Evolutionary conservation across 2,329 filamentous ascomycete species (phyloP), one percentile per base, ranked within the genome.

Genomic region (Pseudomassariella vexata): DNA sequence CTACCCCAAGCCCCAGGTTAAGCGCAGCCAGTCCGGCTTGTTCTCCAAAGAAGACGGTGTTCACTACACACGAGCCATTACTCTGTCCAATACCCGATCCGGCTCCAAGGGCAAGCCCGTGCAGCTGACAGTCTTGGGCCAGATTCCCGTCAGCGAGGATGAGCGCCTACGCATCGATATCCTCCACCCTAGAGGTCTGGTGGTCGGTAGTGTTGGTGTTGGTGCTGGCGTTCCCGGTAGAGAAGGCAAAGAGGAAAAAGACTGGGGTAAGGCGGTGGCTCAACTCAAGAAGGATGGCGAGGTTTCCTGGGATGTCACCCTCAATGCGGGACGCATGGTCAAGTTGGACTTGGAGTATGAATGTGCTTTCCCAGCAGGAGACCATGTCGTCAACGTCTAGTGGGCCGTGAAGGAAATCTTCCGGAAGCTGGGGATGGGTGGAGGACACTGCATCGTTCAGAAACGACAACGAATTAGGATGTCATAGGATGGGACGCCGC

Each of bases 121-220:
- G 10, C 61, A 61, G 2, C 24, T 81, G 3, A 55, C 68, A 1
- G 67, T 80, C 17, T 48, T 75, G 3, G 77, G 82, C 39, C 76
- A 81, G 52, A 59, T 79, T 3, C 77, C 76, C 3, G 60, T 79
- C n/a, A 74, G 67, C 15, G 67, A 79, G 49, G 75, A 80, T 33
- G 75, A 79, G 48, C 59, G 65, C 24, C 55, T 81, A 5, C 59
- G 60, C 5, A 63, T 81, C 7, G 65, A 68, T 2, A 47, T 79
- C 19, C 41, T 65, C 11, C 49, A 55, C 12, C 76, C 77, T 1
- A 53, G 53, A 4, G 73, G 70, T 0, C 41, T 81, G 24, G 45
- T 45, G 1, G 40, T 52, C 3, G 62, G 58, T 1, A 65, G 65
- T 2, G 44, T 58, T 1, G 36, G 46, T 2, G 56, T 70, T 3